A percentile compares a stretch with the other conserved stretches of the same genome.
Conservation (phyloP, 805 yeast genomes). For the Metschnikowia borealis region DNA sequence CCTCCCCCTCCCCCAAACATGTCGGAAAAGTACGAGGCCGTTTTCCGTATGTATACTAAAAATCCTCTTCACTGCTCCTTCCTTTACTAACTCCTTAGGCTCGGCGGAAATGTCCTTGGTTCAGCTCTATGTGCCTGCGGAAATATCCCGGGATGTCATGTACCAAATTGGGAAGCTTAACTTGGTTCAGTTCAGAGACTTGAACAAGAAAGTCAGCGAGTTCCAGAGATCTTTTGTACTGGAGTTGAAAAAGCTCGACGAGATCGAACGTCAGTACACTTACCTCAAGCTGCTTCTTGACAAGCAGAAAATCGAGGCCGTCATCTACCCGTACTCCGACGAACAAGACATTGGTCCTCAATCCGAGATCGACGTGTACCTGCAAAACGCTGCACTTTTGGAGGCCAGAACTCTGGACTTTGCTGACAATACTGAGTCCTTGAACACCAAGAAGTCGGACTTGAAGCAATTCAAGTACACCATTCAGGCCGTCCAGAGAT, state of each 20-base stretch:
- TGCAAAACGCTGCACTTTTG: slow-evolving; percentile 55
- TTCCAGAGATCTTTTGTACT: slow-evolving; percentile 90
- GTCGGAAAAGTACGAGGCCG: slow-evolving; percentile 40
- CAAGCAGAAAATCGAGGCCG: slow-evolving; percentile 41
- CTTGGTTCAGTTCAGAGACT: slow-evolving; percentile 80
- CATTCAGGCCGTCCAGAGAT: slow-evolving; percentile 33
- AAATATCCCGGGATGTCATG: slow-evolving; percentile 82
- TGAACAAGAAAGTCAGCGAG: slow-evolving; percentile 68
- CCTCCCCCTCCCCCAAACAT: slow-evolving; percentile 6
- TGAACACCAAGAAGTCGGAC: slow-evolving; percentile 59
- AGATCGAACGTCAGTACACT: slow-evolving; percentile 74
- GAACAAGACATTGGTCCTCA: slow-evolving; percentile 34
- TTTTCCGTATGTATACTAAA: slow-evolving; percentile 38
- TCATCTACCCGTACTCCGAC: slow-evolving; percentile 31
- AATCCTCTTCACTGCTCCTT: neutral
- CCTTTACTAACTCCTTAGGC: slow-evolving; percentile 36
- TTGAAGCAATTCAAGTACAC: slow-evolving; percentile 66
- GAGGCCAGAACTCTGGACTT: slow-evolving; percentile 75
- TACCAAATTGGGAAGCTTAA: slow-evolving; percentile 84
- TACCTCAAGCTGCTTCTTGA: slow-evolving; percentile 46
- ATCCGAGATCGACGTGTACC: slow-evolving; percentile 68
- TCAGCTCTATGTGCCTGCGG: slow-evolving; percentile 87
- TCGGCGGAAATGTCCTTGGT: slow-evolving; percentile 97
- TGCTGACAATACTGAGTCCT: slow-evolving; percentile 60
- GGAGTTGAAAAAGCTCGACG: slow-evolving; percentile 79